Base-by-base conservation (phyloP, 163 green algal species). In the Volvox carteri region DNA sequence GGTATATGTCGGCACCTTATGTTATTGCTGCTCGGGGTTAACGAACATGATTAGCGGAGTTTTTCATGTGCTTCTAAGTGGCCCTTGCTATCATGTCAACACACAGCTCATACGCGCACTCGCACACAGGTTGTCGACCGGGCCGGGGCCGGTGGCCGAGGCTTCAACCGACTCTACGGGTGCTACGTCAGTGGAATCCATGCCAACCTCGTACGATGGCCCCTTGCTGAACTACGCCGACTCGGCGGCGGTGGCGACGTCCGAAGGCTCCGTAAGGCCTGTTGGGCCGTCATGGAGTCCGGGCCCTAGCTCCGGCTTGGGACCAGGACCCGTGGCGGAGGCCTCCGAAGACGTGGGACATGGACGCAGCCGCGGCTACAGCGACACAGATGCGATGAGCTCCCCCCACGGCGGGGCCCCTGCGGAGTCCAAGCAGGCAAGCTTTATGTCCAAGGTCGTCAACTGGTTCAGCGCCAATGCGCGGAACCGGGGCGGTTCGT, bases 391-490 rank as follows among this genome's bases (percentile, higher is more conserved):
- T 21, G 77, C 39, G 8, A 35, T 77, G 60, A 39, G 60, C 18
- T 72, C 70, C 14, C 39, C 25, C 11, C 54, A 56, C 21, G 44
- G 75, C 75, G 75, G 78, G 6, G 19, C 41, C 11, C 58, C 1
- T 16, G 42, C 5, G n/a, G 60, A 56, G 41, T 46, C 37, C 60
- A 76, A 84, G 41, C 52, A 88, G 68, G 72, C 54, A 70, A 68
- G 84, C 54, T 89, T 91, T 78, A 87, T 91, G 78, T 12, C 30
- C 0, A 84, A 78, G 33, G 86, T 91, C 7, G 68, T 87, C 8
- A 78, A n/a, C 46, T 91, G 86, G 86, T 87, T 91, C 60, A 18
- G 74, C 58, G 44, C 46, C 23, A 81, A 85, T 44, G 72, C 52
- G 19, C 84, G 84, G 5, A 78, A 54, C 84, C 84, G 84, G 16